Evolutionary conservation across 345 rosid genomes (phyloP).

Genomic region (Linum lewisii): DNA sequence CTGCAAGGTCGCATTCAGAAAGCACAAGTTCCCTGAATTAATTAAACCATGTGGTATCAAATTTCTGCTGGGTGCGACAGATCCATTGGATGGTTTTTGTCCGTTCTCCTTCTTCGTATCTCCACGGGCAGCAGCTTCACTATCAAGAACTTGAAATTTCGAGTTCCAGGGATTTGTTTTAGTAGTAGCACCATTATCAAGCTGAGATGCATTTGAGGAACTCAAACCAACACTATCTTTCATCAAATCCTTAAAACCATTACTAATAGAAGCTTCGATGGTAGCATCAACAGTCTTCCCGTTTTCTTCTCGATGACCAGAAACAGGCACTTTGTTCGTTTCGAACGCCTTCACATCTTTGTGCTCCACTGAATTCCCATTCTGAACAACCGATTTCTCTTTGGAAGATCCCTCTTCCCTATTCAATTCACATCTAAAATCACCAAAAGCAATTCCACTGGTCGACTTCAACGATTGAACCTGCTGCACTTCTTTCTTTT

Average conservation of each 20-base stretch:
- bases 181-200: conserved; percentile 29
- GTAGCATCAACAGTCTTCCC: conserved; percentile 27
- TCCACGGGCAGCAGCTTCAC: conserved; percentile 16
- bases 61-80: conserved; percentile 26
- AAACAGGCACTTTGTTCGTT: conserved; percentile 14
- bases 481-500: conserved; percentile 35
- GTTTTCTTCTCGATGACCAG: conserved; percentile 27
- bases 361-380: conserved; percentile 21
- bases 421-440: conserved; percentile 26
- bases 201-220: conserved; percentile 23
- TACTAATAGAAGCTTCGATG: conserved; percentile 21
- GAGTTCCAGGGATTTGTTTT: conserved; percentile 28
- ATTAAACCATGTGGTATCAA: conserved; percentile 73
- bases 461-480: conserved; percentile 42
- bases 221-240: conserved; percentile 24
- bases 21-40: conserved; percentile 80
- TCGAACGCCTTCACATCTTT: conserved; percentile 15
- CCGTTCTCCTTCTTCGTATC: conserved; percentile 20
- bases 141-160: conserved; percentile 42
- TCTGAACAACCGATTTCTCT: conserved; percentile 27
- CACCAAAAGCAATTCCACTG: conserved; percentile 30
- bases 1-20: conserved; percentile 85
- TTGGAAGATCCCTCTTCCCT: conserved; percentile 20
- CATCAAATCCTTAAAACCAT: conserved; percentile 36
- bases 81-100: conserved; percentile 24